A percentile compares a stretch with the other conserved stretches of the same genome.
These are phyloP conservation scores for Yarrowia sp. DNA, from an alignment of 805 yeast species.

Conservation along the genomic window DNA sequence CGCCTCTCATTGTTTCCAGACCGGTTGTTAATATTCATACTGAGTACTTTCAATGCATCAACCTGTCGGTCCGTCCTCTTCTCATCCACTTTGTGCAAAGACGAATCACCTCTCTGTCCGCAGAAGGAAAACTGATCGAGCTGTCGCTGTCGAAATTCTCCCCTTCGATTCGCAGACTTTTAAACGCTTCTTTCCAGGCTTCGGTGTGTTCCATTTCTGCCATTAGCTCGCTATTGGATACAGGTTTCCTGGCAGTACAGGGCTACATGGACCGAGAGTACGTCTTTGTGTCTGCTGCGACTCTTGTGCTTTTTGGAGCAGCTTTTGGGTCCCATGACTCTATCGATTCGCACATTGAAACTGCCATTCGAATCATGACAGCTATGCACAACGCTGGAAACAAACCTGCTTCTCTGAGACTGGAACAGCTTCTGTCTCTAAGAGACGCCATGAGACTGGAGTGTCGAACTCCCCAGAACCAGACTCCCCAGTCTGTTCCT, in stretches of 20 bases:
- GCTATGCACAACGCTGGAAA: slow-evolving; percentile 29
- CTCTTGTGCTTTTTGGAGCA: slow-evolving; percentile 30
- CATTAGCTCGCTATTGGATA: slow-evolving; percentile 17
- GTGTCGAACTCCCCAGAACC: background rate
- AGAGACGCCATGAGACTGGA: slow-evolving; percentile 26
- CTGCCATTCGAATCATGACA: slow-evolving; percentile 28
- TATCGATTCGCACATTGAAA: slow-evolving; percentile 28
- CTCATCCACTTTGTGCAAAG: slow-evolving; percentile 31
- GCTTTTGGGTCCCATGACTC: slow-evolving; percentile 29
- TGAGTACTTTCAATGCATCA: slow-evolving; percentile 33
- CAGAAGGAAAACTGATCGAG: slow-evolving; percentile 27
- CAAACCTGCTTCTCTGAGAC: slow-evolving; percentile 27
- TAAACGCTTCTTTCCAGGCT: slow-evolving; percentile 32
- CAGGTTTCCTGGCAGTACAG: slow-evolving; percentile 27
- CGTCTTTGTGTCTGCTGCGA: slow-evolving; percentile 31
- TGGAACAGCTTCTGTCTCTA: slow-evolving; percentile 28
- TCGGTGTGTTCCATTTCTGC: slow-evolving; percentile 31
- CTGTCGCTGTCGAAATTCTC: slow-evolving; percentile 26
- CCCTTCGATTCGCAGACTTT: slow-evolving; percentile 27
- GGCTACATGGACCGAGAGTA: slow-evolving; percentile 34
- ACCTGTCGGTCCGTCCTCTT: slow-evolving; percentile 32
- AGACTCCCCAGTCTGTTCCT: background rate
- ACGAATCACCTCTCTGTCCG: slow-evolving; percentile 26
- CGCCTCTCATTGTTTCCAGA: slow-evolving; percentile 23
- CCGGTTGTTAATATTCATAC: slow-evolving; percentile 30